Conservation (phyloP, 1,139 yeast species). For the Meyerozyma guilliermondii region DNA sequence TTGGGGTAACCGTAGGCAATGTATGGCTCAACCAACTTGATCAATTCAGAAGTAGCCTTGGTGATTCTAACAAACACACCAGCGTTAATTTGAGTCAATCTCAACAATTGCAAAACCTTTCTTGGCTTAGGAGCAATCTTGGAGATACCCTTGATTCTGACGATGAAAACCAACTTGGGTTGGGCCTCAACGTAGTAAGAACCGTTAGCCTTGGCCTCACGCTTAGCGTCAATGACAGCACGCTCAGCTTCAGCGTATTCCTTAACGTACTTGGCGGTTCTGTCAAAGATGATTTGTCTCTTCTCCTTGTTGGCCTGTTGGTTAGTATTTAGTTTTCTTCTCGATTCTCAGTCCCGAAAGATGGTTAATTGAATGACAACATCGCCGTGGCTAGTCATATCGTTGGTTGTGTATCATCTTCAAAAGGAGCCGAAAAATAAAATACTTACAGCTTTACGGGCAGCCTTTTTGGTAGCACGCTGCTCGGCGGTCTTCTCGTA, state of each 20-base stretch:
- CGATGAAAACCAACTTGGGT: constrained; percentile 92
- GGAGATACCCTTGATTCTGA: constrained; percentile 99
- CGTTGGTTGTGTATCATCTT: constrained; percentile 63
- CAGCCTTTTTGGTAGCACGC: constrained; percentile 83
- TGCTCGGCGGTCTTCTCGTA: constrained; percentile 81
- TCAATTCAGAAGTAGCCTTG: constrained; percentile 96
- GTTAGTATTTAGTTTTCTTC: constrained; percentile 30
- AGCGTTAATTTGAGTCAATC: constrained; percentile 97
- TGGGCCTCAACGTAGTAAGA: constrained; percentile 97
- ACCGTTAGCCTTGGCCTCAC: constrained; percentile 95
- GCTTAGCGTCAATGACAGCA: constrained; percentile 86
- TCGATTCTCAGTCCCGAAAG: constrained; percentile 93
- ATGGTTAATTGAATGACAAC: constrained; percentile 97
- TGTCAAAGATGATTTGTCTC: constrained; percentile 92
- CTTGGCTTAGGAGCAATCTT: constrained; percentile 99
- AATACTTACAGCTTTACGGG: constrained; percentile 84
- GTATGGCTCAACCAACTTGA: constrained; percentile 98
- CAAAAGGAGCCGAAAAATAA: constrained; percentile 21
- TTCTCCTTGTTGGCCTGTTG: constrained; percentile 77
- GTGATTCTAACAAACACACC: constrained; percentile 98
- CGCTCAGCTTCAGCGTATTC: constrained; percentile 96
- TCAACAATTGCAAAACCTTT: constrained; percentile 96
- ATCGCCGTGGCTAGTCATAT: constrained; percentile 83
- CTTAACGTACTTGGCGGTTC: constrained; percentile 97
- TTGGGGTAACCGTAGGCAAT: constrained; percentile 99